phyloP scores from a whole-genome alignment of 495 filamentous ascomycete genomes.

The Podospora anserina region DNA sequence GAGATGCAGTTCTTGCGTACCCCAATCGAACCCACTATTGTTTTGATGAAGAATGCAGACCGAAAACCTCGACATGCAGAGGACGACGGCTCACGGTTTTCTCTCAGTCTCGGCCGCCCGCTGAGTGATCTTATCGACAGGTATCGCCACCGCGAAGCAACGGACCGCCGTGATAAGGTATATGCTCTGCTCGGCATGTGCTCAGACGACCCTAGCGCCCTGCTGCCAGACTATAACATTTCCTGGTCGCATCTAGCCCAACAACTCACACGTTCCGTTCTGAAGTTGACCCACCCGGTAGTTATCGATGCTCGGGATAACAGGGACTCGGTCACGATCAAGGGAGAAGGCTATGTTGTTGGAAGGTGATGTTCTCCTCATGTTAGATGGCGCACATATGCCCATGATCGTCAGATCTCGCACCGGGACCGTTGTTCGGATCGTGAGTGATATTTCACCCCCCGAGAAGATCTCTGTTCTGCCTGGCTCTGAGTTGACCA shows the following conservation, averaged over 20 bases:
- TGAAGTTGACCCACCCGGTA: background rate
- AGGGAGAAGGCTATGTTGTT: background rate
- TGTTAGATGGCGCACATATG: too few species aligned
- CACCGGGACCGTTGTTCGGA: too few species aligned
- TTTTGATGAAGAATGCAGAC: background rate
- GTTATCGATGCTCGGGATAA: background rate
- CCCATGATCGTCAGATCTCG: too few species aligned
- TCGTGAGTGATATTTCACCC: too few species aligned
- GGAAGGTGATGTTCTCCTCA: background rate
- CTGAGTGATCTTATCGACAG: background rate
- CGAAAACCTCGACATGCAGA: background rate
- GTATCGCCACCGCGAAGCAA: background rate
- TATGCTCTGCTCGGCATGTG: background rate
- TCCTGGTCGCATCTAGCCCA: background rate
- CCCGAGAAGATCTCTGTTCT: too few species aligned
- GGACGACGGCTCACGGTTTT: background rate
- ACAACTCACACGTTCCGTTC: background rate
- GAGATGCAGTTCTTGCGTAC: background rate
- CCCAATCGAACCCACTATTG: background rate
- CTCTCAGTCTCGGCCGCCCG: background rate
- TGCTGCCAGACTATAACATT: background rate
- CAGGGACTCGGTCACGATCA: background rate
- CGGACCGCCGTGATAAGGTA: background rate
- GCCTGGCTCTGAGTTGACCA: too few species aligned
- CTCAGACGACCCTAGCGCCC: background rate